A percentile compares a stretch with the other conserved stretches of the same genome.
phyloP scores from a whole-genome alignment of 225 moss, liverwort and hornwort species.

The Takakia lepidozioides region DNA sequence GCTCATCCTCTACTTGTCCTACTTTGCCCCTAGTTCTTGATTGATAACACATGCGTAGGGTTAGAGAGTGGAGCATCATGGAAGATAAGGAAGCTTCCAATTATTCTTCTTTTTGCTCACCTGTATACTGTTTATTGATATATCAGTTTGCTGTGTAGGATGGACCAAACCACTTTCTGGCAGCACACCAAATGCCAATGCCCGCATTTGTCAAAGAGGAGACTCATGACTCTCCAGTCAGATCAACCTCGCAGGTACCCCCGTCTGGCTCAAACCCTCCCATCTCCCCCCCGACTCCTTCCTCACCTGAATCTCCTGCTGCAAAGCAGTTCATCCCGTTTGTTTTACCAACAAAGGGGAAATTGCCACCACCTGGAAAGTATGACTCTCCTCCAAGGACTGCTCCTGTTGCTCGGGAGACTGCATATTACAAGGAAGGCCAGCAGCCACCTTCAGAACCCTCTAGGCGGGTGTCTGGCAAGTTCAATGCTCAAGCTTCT shows the following conservation, averaged over 20 bases:
- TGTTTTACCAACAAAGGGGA: no score
- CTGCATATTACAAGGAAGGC: slow-evolving; percentile 5
- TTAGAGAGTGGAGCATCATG: no score
- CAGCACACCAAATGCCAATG: slow-evolving; percentile 29
- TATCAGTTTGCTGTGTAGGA: slow-evolving; percentile 40
- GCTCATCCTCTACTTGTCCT: no score
- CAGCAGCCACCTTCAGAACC: slow-evolving; percentile 9
- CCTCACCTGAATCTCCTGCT: slow-evolving; percentile 16
- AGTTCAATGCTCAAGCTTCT: no score
- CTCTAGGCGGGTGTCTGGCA: no score
- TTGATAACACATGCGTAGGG: no score
- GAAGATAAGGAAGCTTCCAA: no score
- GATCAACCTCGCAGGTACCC: slow-evolving; percentile 16
- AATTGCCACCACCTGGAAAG: slow-evolving; percentile 29
- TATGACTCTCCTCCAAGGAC: slow-evolving; percentile 24
- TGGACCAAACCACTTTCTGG: slow-evolving; percentile 71
- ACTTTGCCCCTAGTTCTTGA: no score
- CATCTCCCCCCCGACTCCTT: slow-evolving; percentile 17
- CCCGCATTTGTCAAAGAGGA: slow-evolving; percentile 6
- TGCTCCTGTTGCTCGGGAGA: not conserved
- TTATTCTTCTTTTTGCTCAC: no score
- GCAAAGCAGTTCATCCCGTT: slow-evolving; percentile 43
- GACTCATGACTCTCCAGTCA: slow-evolving; percentile 11
- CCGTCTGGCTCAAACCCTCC: slow-evolving; percentile 8
- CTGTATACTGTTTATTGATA: no score